Evolutionary conservation across 768 basidiomycete genomes (phyloP).

Genomic region (Trametes gibbosa): DNA sequence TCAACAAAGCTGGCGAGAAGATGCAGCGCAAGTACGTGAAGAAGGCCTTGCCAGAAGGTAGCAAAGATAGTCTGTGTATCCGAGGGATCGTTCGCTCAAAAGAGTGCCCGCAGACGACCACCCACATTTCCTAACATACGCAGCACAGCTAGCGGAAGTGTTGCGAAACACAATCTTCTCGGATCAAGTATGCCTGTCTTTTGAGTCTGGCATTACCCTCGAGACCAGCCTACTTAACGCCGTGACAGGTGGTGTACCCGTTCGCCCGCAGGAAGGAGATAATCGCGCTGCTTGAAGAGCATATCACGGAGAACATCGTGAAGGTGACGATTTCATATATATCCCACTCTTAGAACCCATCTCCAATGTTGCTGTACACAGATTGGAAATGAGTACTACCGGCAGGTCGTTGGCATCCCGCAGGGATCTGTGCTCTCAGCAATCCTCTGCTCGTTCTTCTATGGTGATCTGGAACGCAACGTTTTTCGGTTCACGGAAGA

Average conservation of each 20-base stretch:
- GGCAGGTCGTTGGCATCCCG: slow-evolving; percentile 92
- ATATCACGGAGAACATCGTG: slow-evolving; percentile 90
- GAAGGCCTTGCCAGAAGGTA: slow-evolving; percentile 70
- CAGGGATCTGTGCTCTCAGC: slow-evolving; percentile 97
- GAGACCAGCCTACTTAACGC: neutral
- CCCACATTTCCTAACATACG: slow-evolving; percentile 70
- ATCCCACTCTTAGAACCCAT: neutral
- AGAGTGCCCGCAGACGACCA: slow-evolving; percentile 56
- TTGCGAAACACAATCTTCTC: slow-evolving; percentile 80
- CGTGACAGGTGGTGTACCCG: slow-evolving; percentile 51
- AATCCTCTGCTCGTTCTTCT: slow-evolving; percentile 92
- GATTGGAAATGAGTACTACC: slow-evolving; percentile 81
- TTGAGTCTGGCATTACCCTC: neutral
- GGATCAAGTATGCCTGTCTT: slow-evolving; percentile 61
- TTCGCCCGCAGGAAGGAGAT: slow-evolving; percentile 54
- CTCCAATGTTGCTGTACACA: slow-evolving; percentile 27
- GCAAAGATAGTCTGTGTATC: neutral
- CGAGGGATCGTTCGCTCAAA: neutral
- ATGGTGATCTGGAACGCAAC: slow-evolving; percentile 80
- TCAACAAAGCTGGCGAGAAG: slow-evolving; percentile 55
- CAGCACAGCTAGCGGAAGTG: slow-evolving; percentile 59
- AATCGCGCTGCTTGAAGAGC: slow-evolving; percentile 76
- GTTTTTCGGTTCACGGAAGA: slow-evolving; percentile 54
- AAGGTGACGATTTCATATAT: slow-evolving; percentile 48
- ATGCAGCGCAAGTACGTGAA: slow-evolving; percentile 54